Base-by-base conservation (phyloP, 202 grass and related monocot genomes). In the Schoenoplectus triqueter region DNA sequence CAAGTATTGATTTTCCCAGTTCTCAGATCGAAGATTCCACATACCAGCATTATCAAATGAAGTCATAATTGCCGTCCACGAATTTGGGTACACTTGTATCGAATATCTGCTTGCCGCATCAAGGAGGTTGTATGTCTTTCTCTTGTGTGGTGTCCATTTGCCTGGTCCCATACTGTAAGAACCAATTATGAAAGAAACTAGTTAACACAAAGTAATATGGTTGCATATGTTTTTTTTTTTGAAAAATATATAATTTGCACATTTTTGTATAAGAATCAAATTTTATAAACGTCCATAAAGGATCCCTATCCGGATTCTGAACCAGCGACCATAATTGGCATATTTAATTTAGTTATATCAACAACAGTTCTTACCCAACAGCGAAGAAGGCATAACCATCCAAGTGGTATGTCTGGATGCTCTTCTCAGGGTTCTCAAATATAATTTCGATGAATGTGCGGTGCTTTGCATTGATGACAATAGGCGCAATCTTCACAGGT, bases 31-130 rank as follows among this genome's bases (percentile, higher is more conserved):
- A 1, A 97, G 44, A 87, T 94, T 97, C 95, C 95, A 97, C 95
- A 97, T 94, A 2, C 95, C 95, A 0, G 87, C 92, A 81, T 97
- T 97, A 87, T 97, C 95, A 84, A 97, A 97, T 1, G 95, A 92
- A 14, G 91, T 80, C 88, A 97, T 90, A 60, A 97, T 87, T 19
- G 91, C 92, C 22, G 95, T 85, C 95, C 95, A 97, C 15, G 92
- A 93, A 41, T 84, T 10, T 22, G 89, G 92, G 89, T 93, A 97
- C 41, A 97, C 95, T 67, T 97, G 95, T 68, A 97, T 87, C 15
- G 89, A 55, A 85, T 97, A 92, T 89, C 92, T 84, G 88, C 95
- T 98, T 86, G 95, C 92, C 7, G 89, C 81, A 66, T 98, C 95
- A 5, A 90, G 67, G 31, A 91, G 85, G 85, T 98, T 98, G 91